Percentiles rank a stretch among this genome's conserved stretches.
Conservation (phyloP, 2,329 filamentous ascomycete species). For the Colletotrichum limetticola region DNA sequence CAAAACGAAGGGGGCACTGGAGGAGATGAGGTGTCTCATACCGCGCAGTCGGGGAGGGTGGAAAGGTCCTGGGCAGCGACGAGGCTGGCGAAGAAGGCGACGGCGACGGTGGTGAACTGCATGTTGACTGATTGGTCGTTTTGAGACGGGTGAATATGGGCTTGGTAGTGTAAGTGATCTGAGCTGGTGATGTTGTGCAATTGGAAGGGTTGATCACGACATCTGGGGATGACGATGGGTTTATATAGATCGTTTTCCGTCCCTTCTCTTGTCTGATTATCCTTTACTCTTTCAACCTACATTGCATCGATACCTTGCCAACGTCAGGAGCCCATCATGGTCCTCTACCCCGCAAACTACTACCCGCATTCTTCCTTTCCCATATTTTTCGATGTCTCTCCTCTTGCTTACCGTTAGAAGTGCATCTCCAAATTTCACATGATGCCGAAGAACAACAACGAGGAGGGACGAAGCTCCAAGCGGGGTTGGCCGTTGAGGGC, state of each 20-base stretch:
- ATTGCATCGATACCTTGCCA: not conserved
- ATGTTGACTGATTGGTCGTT: conserved; percentile 36
- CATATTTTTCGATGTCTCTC: not conserved
- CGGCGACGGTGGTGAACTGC: conserved; percentile 38
- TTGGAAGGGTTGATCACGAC: conserved; percentile 11
- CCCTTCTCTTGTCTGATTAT: not conserved
- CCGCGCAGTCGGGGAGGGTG: conserved; percentile 17
- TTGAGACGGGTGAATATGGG: too few species aligned
- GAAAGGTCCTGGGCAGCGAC: conserved; percentile 36
- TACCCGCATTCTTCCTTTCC: too few species aligned
- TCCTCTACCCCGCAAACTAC: not conserved
- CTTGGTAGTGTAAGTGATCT: not conserved
- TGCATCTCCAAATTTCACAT: conserved; percentile 14
- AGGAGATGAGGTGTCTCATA: not conserved
- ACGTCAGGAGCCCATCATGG: not conserved
- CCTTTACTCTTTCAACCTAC: too few species aligned
- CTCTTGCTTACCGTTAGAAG: not conserved
- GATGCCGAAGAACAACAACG: conserved; percentile 3
- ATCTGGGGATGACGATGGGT: not conserved
- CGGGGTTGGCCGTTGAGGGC: not conserved
- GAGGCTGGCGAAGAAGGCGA: conserved; percentile 37
- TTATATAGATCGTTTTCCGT: conserved; percentile 6
- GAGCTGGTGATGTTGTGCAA: conserved; percentile 1
- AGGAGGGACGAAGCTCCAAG: too few species aligned
- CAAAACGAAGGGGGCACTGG: not conserved